phyloP scores from a whole-genome alignment of 805 yeast species.

The Henningerozyma blattae region DNA sequence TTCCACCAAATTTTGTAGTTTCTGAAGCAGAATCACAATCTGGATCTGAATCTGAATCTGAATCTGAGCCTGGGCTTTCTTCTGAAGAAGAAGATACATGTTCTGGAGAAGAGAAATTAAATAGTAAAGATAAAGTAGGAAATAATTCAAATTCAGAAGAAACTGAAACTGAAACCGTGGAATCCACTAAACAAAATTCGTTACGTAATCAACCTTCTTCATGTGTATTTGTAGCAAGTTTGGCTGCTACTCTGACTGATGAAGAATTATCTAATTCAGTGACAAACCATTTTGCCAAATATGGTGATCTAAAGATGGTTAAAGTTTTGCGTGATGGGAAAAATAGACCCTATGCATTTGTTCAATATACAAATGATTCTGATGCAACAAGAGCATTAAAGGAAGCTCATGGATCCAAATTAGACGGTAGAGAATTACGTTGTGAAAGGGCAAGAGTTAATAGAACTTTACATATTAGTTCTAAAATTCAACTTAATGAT shows the following conservation, averaged over 20 bases:
- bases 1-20: too few relatives aligned
- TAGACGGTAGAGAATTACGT: slow-evolving; percentile 68
- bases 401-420: slow-evolving; percentile 53
- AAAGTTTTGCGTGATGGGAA: slow-evolving; percentile 75
- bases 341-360: slow-evolving; percentile 86
- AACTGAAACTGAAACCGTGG: neutral
- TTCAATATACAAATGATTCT: slow-evolving; percentile 61
- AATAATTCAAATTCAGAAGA: neutral
- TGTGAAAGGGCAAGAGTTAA: slow-evolving; percentile 90
- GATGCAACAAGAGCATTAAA: slow-evolving; percentile 60
- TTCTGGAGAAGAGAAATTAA: too few relatives aligned
- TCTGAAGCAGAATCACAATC: neutral
- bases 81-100: too few relatives aligned
- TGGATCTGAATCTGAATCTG: neutral
- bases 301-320: slow-evolving; percentile 62
- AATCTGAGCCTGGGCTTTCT: neutral
- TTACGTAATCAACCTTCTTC: slow-evolving; percentile 64
- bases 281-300: slow-evolving; percentile 50
- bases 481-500: slow-evolving; percentile 13
- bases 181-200: slow-evolving; percentile 1
- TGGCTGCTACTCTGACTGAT: slow-evolving; percentile 53
- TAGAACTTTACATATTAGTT: slow-evolving; percentile 59
- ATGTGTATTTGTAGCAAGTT: slow-evolving; percentile 80
- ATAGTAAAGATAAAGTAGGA: too few relatives aligned
- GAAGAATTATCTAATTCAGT: slow-evolving; percentile 64